Base-by-base conservation (phyloP, 495 filamentous ascomycete species). In the Thozetella sp. region DNA sequence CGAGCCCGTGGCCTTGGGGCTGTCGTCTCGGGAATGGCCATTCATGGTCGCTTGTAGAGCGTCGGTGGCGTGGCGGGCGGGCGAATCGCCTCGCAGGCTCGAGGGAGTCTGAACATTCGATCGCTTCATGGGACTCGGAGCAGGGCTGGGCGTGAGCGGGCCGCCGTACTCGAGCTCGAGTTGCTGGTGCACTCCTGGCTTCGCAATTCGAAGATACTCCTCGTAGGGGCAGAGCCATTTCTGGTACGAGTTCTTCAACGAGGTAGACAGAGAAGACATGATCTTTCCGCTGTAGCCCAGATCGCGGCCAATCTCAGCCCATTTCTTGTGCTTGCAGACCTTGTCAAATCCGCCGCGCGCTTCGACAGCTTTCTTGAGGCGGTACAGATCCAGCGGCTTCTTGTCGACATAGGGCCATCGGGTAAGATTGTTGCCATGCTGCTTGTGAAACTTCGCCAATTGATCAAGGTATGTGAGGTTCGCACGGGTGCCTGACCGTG, bases 191-290 rank as follows among this genome's bases (percentile, higher is more conserved):
- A 99, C 93, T n/a, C 93, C 91, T 3, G 96, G 95, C 72, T 97
- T 99, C 45, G 93, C 94, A 26, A 93, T 80, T 48, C 89, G 86
- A 25, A 99, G 81, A 69, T 97, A 99, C 61, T 97, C 93, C 75
- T 99, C 95, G 69, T 97, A 99, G 0, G 95, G 95, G 67, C 92
- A 89, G 12, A 99, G 86, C 88, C 94, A 99, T 70, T 92, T 86
- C 69, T 96, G 92, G 67, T 95, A 99, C 4, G 96, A 98, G 67
- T 98, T 99, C 74, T 98, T 99, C 54, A 99, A 85, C 22, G 96
- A 98, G 1, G 95, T 99, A 12, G 95, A 99, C 45, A 99, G 75
- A n/a, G 96, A 98, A 0, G 96, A 98, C 95, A 99, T 99, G 63
- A 99, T 99, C 76, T 99, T 99, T 68, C 95, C 95, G 69, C 95